These are phyloP conservation scores for Colletotrichum sp. DNA, from an alignment of 2,329 filamentous ascomycete genomes.

Conservation along the genomic window DNA sequence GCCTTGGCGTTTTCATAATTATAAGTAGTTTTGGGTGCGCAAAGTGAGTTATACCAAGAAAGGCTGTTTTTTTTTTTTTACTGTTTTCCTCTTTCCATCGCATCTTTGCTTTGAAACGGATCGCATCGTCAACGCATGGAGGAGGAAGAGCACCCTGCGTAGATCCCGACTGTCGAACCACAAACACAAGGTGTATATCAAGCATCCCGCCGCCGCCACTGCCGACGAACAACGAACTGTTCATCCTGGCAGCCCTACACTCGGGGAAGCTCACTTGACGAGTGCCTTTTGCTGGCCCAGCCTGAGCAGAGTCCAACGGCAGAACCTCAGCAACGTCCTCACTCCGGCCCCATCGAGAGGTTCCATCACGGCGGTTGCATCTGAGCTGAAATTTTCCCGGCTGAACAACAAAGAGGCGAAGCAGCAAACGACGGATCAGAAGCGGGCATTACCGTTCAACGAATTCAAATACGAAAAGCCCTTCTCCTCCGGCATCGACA, in stretches of 20 bases:
- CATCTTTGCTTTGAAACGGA: not conserved
- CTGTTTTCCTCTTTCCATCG: not conserved
- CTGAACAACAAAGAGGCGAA: not conserved
- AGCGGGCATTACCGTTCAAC: not conserved
- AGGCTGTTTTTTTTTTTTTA: not conserved
- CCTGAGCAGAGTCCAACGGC: not conserved
- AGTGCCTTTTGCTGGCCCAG: not conserved
- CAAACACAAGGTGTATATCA: not conserved
- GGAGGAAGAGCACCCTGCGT: not conserved
- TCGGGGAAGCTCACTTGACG: not conserved
- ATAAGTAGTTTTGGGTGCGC: slow-evolving; percentile 7
- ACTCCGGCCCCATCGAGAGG: not conserved
- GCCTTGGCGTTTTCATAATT: not conserved
- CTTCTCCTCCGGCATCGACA: not conserved
- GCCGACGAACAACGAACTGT: not conserved
- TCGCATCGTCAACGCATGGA: not conserved
- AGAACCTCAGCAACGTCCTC: not conserved
- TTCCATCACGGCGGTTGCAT: not conserved
- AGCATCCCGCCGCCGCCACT: not conserved
- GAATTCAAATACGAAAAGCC: not conserved
- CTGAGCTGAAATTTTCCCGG: not conserved
- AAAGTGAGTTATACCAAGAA: not conserved
- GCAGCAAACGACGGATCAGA: not conserved
- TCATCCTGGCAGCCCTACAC: not conserved
- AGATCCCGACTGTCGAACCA: not conserved